Evolutionary conservation across 169 alveolate species (phyloP), one percentile per base, ranked within the genome.

Genomic region (Plasmodium reichenowi): DNA sequence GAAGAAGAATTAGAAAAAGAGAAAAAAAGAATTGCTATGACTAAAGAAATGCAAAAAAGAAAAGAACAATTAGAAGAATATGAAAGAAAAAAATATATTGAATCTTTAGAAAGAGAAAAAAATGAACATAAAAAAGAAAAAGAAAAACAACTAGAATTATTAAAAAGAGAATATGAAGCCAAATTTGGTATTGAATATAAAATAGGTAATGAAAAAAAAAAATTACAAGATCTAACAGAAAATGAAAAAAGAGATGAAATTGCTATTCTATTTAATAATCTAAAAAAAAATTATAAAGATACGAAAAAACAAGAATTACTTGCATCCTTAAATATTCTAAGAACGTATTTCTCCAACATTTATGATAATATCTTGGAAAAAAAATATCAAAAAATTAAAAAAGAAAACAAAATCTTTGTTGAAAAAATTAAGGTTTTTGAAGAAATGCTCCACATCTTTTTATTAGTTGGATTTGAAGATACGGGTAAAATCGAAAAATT

Each of bases 1-100:
- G 91, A 83, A 83, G 91, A 83, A 83, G 91, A 83, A 67, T 20
- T 83, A 56, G 66, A 68, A 83, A 83, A 58, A 50, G 91, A 83
- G 26, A 83, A 68, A 50, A 83, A 83, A 24, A 22, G 91, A 83
- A 67, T 83, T 24, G 71, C 91, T 67, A 83, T 83, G 91, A 72
- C 91, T 9, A 83, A 83, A 20, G 91, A 83, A 68, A 43, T 68
- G 17, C 91, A 83, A 83, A 83, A 68, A 63, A 83, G 91, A 58
- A 83, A 43, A 68, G 91, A 83, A 67, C 91, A 83, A 58, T 38
- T 83, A 10, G 85, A 83, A 83, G 91, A 83, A 83, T 83, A 43
- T 48, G 91, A 83, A 83, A 83, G 85, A 56, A 83, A 83, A 83
- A 63, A 60, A 83, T 83, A 83, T 48, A 6, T 83, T 0, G 52